Percentiles rank a stretch among this genome's conserved stretches.
These are phyloP conservation scores for Corylus avellana DNA, from an alignment of 306 rosid genomes.

Conservation along the genomic window DNA sequence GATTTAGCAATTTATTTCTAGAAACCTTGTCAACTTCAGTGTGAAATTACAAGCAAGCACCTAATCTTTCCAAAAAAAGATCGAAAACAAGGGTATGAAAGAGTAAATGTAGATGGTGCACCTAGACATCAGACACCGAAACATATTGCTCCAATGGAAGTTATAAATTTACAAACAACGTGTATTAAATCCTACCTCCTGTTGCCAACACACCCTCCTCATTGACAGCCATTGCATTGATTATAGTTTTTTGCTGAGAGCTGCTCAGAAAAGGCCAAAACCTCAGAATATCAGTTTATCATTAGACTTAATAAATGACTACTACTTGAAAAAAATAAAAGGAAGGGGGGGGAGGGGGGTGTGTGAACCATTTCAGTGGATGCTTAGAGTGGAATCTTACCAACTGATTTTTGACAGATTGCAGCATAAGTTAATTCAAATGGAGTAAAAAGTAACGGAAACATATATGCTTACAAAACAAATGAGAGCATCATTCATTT, in stretches of 20 bases:
- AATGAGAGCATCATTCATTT: not conserved
- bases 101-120: not conserved
- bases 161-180: not conserved
- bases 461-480: not conserved
- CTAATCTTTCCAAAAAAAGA: not conserved
- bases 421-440: not conserved
- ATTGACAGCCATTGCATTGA: slow-evolving; percentile 94
- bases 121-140: not conserved
- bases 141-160: not conserved
- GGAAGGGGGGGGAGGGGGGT: no score
- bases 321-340: not conserved
- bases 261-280: slow-evolving; percentile 42
- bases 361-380: not conserved
- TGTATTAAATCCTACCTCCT: slow-evolving; percentile 68
- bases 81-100: not conserved
- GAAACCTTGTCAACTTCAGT: slow-evolving; percentile 5
- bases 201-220: slow-evolving; percentile 95
- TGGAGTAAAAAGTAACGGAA: not conserved
- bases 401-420: not conserved
- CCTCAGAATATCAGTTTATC: slow-evolving; percentile 18
- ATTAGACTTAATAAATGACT: not conserved
- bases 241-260: slow-evolving; percentile 95
- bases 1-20: not conserved
- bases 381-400: not conserved
- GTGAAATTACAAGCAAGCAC: not conserved